Evolutionary conservation across 345 rosid genomes (phyloP).

Genomic region (Microcos paniculata): DNA sequence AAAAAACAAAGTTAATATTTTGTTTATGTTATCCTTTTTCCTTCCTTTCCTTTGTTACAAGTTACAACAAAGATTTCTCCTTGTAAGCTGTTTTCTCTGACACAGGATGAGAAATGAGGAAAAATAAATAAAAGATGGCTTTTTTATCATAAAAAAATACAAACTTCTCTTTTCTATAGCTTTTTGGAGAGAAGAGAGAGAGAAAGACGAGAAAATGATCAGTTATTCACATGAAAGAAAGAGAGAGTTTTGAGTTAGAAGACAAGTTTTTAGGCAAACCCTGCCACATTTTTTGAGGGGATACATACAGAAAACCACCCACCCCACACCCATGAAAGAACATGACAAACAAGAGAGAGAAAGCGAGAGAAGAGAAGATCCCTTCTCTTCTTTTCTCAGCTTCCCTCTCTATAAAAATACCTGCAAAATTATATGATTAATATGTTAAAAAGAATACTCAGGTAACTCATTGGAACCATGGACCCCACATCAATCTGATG

Average conservation of each 20-base stretch:
- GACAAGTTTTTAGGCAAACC: slow-evolving; percentile 7
- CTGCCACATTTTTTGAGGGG: slow-evolving; percentile 23
- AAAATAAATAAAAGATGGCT: background rate
- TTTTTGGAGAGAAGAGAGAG: slow-evolving; percentile 16
- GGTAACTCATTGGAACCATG: slow-evolving; percentile 11
- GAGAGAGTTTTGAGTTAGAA: slow-evolving; percentile 15
- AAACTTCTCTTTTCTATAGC: slow-evolving; percentile 1
- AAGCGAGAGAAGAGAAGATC: slow-evolving; percentile 3
- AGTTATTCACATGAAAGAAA: slow-evolving; percentile 6
- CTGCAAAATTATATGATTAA: background rate
- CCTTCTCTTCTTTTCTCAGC: no score
- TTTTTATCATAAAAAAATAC: slow-evolving; percentile 5
- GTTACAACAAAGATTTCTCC: slow-evolving; percentile 14
- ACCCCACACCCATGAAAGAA: slow-evolving; percentile 24
- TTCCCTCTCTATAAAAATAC: background rate
- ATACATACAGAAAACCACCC: slow-evolving; percentile 25
- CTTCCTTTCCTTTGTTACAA: background rate
- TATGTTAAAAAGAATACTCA: background rate
- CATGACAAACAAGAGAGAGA: slow-evolving; percentile 19
- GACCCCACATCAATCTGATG: slow-evolving; percentile 14
- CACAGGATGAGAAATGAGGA: slow-evolving; percentile 8
- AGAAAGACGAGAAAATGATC: slow-evolving; percentile 14
- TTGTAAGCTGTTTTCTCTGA: background rate
- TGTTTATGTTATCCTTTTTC: background rate
- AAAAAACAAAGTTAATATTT: slow-evolving; percentile 3